phyloP scores from a whole-genome alignment of 176 grass and related monocot genomes.

The Raddia guianensis region DNA sequence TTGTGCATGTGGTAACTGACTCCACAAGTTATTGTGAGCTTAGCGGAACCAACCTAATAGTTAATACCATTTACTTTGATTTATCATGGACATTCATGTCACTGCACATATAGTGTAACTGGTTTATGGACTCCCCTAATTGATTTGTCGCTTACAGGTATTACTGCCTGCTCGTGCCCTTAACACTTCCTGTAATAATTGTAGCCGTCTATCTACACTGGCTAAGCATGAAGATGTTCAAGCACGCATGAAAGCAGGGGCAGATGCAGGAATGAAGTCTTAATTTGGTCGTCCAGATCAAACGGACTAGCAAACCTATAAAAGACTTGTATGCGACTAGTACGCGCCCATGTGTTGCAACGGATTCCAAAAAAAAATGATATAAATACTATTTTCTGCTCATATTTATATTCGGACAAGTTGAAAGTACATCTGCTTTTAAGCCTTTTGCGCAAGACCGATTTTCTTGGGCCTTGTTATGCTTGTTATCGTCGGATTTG shows the following conservation, averaged over 20 bases:
- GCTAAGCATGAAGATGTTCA: constrained; percentile 94
- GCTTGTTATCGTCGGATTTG: too few relatives aligned
- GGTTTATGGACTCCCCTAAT: neutral
- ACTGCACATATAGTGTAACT: neutral
- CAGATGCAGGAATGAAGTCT: neutral
- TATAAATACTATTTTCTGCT: too few relatives aligned
- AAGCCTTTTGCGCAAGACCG: too few relatives aligned
- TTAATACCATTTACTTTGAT: neutral
- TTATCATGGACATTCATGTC: neutral
- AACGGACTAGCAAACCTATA: too few relatives aligned
- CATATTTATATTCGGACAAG: too few relatives aligned
- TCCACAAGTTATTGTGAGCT: neutral
- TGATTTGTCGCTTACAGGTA: constrained; percentile 45
- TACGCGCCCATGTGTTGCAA: too few relatives aligned
- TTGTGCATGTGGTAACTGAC: neutral
- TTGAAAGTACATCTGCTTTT: too few relatives aligned
- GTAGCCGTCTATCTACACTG: constrained; percentile 74
- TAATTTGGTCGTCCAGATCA: too few relatives aligned
- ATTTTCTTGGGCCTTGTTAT: too few relatives aligned
- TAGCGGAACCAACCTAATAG: neutral
- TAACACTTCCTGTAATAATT: constrained; percentile 72
- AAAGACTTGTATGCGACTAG: too few relatives aligned
- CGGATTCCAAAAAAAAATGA: too few relatives aligned
- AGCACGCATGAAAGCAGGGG: constrained; percentile 59
- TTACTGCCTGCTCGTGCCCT: constrained; percentile 67